Evolutionary conservation across 129 eudicot species (phyloP), one percentile per base, ranked within the genome.

Genomic region (Heracleum sosnowskyi): DNA sequence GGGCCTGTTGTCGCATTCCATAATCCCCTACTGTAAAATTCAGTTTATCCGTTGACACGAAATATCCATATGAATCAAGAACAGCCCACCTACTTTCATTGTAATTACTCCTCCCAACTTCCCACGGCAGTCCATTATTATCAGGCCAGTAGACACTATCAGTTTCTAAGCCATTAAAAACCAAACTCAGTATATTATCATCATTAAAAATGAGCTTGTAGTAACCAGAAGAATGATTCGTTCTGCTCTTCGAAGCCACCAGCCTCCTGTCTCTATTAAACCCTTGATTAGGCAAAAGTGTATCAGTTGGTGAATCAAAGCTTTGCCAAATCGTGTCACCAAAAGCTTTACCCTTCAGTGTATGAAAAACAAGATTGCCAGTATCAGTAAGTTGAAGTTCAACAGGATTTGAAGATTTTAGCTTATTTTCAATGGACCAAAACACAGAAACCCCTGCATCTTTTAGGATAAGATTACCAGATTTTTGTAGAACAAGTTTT

Each of bases 341-440:
- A 69, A 34, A 33, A 13, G 73, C 46, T n/a, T 55, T 37, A 17
- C 62, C 51, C 5, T 79, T 34, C 5, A 33, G 13, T 20, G 36
- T 78, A 24, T n/a, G 46, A 29, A 90, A 86, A 51, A 90, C 84
- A 53, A 90, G 92, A 77, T 88, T 90, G 39, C 96, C 96, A n/a
- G 79, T 78, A 69, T 88, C 77, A 34, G 28, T 71, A 28, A 90
- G 87, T 20, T 82, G 79, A 36, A 87, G 62, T 18, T 73, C 53
- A 22, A 76, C 42, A 7, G 86, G 84, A 60, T 5, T 29, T 7
- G 73, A 42, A 0, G 88, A 80, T 11, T 37, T 51, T 57, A 85
- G 82, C 26, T 41, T 31, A 5, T 86, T 85, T 17, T 74, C 57
- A 10, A 84, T 79, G 4, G 86, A 76, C 95, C 91, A 90, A 4